These are phyloP conservation scores for Nepenthes alata DNA, from an alignment of 179 eudicot species.

Conservation along the genomic window DNA sequence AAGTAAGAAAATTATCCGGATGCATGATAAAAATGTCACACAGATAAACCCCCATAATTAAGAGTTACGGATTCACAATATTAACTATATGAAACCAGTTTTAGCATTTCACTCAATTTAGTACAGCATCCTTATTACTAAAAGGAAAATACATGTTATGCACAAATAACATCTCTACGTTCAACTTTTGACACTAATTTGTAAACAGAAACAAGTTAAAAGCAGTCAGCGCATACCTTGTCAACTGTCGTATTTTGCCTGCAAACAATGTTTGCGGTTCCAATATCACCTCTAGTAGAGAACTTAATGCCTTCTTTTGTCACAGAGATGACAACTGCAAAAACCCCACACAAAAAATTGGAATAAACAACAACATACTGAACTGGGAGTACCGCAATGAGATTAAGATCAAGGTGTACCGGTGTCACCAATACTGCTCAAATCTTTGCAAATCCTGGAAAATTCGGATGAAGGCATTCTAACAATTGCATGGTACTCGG, in stretches of 20 bases:
- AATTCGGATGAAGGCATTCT: conserved; percentile 68
- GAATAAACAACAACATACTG: neutral
- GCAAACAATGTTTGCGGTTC: conserved; percentile 55
- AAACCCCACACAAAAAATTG: neutral
- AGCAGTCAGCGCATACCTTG: conserved; percentile 24
- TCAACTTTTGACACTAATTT: neutral
- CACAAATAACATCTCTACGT: neutral
- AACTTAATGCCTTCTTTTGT: conserved; percentile 60
- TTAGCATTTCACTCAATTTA: no score
- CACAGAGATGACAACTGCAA: conserved; percentile 65
- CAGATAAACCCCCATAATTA: no score
- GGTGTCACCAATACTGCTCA: conserved; percentile 68
- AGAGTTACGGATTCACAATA: no score
- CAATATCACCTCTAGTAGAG: conserved; percentile 55
- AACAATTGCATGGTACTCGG: conserved; percentile 61
- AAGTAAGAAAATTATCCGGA: no score
- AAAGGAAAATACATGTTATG: neutral
- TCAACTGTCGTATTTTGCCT: conserved; percentile 57
- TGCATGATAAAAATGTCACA: no score
- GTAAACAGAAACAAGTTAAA: no score
- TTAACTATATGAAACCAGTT: no score
- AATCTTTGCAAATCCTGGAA: conserved; percentile 57
- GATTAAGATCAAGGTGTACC: conserved; percentile 16
- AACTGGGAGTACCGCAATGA: neutral
- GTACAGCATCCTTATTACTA: no score